phyloP scores from a whole-genome alignment of 495 filamentous ascomycete genomes.

The Penicillium dipodomyicola region DNA sequence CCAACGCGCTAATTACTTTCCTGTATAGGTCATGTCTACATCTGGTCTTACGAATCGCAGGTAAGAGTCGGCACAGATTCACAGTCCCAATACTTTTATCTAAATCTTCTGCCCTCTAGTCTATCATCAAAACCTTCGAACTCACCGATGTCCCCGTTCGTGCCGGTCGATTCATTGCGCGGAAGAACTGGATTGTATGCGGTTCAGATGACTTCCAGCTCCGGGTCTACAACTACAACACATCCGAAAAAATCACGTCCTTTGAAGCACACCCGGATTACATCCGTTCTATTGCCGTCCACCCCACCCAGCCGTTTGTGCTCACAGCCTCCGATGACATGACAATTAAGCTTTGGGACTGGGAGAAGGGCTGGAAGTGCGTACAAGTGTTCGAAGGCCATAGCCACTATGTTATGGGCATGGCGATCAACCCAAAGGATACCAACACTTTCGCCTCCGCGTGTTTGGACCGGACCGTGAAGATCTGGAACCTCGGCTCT shows the following conservation, averaged over 20 bases:
- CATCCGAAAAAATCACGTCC: conserved; percentile 95
- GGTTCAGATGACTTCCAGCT: conserved; percentile 98
- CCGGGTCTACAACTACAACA: conserved; percentile 98
- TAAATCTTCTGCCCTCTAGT: conserved; percentile 38
- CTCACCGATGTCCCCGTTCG: conserved; percentile 97
- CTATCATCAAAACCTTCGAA: conserved; percentile 98
- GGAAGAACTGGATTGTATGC: conserved; percentile 99
- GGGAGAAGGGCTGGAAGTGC: conserved; percentile 98
- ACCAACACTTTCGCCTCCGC: conserved; percentile 98
- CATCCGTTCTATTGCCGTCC: conserved; percentile 95
- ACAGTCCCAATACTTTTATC: conserved; percentile 3
- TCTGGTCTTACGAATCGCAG: conserved; percentile 98
- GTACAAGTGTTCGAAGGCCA: conserved; percentile 99
- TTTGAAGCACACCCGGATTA: conserved; percentile 99
- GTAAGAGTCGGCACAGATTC: conserved; percentile 33
- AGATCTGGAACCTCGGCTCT: conserved; percentile 97
- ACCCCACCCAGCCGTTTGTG: conserved; percentile 93
- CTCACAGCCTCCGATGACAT: conserved; percentile 98
- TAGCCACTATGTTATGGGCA: conserved; percentile 96
- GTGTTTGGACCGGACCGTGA: conserved; percentile 93
- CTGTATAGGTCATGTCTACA: conserved; percentile 84
- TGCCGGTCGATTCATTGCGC: conserved; percentile 92
- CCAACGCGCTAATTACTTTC: conserved; percentile 27
- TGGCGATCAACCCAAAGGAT: conserved; percentile 99
- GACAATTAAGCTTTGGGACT: conserved; percentile 99